phyloP scores from a whole-genome alignment of 2,329 filamentous ascomycete genomes.

The Raffaelea deltoideospora region DNA sequence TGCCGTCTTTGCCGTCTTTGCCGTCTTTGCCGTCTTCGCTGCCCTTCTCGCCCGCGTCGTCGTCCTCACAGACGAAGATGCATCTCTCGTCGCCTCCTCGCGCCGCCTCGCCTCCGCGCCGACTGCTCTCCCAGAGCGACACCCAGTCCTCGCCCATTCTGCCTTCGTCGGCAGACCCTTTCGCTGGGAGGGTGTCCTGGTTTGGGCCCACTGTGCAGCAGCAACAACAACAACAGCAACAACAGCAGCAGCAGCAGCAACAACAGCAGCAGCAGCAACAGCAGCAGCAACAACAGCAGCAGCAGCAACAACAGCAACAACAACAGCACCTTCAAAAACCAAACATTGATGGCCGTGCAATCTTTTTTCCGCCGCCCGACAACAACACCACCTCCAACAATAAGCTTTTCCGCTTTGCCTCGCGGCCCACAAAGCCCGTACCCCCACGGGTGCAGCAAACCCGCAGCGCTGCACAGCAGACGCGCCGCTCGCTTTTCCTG shows the following conservation, averaged over 20 bases:
- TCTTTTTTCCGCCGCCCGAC: too few relatives aligned
- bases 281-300: too few relatives aligned
- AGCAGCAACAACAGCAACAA: too few relatives aligned
- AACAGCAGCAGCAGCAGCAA: background rate
- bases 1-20: too few relatives aligned
- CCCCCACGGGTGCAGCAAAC: slow-evolving; percentile 40
- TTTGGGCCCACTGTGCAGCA: too few relatives aligned
- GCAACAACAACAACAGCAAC: too few relatives aligned
- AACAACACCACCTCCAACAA: background rate
- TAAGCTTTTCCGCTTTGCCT: slow-evolving; percentile 30
- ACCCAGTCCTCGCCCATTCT: slow-evolving; percentile 28
- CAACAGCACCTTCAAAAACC: too few relatives aligned
- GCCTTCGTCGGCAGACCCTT: too few relatives aligned
- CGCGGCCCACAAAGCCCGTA: slow-evolving; percentile 43
- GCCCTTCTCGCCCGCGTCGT: too few relatives aligned
- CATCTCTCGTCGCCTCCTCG: slow-evolving; percentile 19
- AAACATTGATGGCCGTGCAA: too few relatives aligned
- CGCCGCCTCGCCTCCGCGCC: slow-evolving; percentile 9
- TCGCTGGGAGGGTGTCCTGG: too few relatives aligned
- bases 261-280: too few relatives aligned
- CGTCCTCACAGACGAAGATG: background rate
- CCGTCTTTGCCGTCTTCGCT: slow-evolving; percentile 22
- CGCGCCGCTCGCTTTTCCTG: slow-evolving; percentile 52
- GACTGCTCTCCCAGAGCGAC: slow-evolving; percentile 14
- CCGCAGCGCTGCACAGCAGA: slow-evolving; percentile 47